Percentiles rank a stretch among this genome's conserved stretches.
Evolutionary conservation across 257 asterid genomes (phyloP).

Genomic region (Rehmannia glutinosa): DNA sequence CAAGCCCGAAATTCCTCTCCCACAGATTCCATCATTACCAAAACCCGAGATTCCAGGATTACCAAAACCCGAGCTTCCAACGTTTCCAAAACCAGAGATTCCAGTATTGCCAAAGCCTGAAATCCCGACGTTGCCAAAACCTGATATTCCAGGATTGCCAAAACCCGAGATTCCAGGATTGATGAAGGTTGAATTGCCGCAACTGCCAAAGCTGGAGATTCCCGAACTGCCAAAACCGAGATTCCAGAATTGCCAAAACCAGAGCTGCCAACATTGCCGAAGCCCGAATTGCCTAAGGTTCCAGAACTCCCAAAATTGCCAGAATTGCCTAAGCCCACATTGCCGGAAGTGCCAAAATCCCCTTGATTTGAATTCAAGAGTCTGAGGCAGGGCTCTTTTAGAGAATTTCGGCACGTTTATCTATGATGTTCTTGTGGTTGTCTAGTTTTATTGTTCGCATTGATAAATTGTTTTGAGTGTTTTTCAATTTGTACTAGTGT

Average conservation of each 20-base stretch:
- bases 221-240: not conserved
- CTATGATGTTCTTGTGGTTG: not conserved
- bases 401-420: not conserved
- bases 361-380: not conserved
- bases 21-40: too few species aligned
- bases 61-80: not conserved
- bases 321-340: slow-evolving; percentile 1
- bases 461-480: not conserved
- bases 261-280: not conserved
- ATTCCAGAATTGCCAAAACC: slow-evolving; percentile 15
- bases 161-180: slow-evolving; percentile 6
- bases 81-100: not conserved
- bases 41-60: too few species aligned
- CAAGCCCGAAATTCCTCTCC: not conserved
- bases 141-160: not conserved
- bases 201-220: not conserved
- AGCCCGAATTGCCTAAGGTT: not conserved
- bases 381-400: not conserved
- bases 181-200: too few species aligned
- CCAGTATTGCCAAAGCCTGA: slow-evolving; percentile 14
- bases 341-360: not conserved
- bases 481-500: not conserved
- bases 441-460: too few species aligned
- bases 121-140: slow-evolving; percentile 11
- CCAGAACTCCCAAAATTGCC: too few species aligned